Conservation (phyloP, 352 stramenopile genomes). For the Phytophthora pisi region DNA sequence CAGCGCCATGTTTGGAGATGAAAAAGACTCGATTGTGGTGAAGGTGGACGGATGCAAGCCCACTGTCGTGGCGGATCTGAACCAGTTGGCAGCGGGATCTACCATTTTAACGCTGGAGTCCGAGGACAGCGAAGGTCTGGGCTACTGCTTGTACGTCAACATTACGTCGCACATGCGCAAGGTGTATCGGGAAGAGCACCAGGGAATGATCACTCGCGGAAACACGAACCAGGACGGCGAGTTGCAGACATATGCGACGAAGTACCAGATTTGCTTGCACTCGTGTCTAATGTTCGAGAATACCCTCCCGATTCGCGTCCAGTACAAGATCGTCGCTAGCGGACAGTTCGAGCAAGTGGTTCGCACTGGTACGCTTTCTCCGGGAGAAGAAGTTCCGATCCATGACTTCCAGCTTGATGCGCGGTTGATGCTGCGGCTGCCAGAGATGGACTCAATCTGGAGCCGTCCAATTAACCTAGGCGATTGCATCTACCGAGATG, state of each 20-base stretch:
- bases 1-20: slow-evolving; percentile 77
- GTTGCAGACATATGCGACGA: slow-evolving; percentile 82
- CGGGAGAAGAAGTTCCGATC: slow-evolving; percentile 83
- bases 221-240: slow-evolving; percentile 56
- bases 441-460: slow-evolving; percentile 90
- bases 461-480: slow-evolving; percentile 67
- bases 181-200: slow-evolving; percentile 88
- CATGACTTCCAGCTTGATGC: slow-evolving; percentile 86
- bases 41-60: slow-evolving; percentile 86
- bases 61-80: slow-evolving; percentile 80
- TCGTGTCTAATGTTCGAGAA: slow-evolving; percentile 89
- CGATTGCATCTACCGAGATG: slow-evolving; percentile 85
- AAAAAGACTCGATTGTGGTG: slow-evolving; percentile 84
- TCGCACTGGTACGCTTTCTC: slow-evolving; percentile 72
- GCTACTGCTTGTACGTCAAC: slow-evolving; percentile 88
- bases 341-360: slow-evolving; percentile 39
- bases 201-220: slow-evolving; percentile 69
- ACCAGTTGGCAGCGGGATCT: slow-evolving; percentile 59
- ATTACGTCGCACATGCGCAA: slow-evolving; percentile 85
- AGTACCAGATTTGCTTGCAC: slow-evolving; percentile 88
- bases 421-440: slow-evolving; percentile 69
- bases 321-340: slow-evolving; percentile 74
- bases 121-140: slow-evolving; percentile 55
- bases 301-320: slow-evolving; percentile 83
- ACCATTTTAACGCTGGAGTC: slow-evolving; percentile 77